A percentile compares a stretch with the other conserved stretches of the same genome.
Conservation (phyloP, 257 asterid species). For the Fraxinus quadrangulata region DNA sequence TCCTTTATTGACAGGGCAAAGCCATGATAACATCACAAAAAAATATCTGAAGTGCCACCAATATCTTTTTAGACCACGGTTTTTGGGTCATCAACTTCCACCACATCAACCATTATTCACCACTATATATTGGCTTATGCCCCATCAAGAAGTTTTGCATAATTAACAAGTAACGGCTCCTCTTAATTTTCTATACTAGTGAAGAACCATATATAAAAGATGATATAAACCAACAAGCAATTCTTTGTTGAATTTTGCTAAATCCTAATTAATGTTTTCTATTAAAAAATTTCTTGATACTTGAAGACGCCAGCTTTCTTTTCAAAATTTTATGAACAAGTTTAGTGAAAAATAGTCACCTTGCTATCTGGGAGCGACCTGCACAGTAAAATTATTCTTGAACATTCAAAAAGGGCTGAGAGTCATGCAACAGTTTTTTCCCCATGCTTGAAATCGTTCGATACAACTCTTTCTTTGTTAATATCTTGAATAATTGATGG, state of each 20-base stretch:
- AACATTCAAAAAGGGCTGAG: not conserved
- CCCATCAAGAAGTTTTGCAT: not conserved
- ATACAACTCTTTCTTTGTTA: not conserved
- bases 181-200: not conserved
- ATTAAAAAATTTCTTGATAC: no score
- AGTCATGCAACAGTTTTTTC: not conserved
- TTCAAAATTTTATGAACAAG: not conserved
- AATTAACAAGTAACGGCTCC: no score
- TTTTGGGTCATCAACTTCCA: not conserved
- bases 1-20: not conserved
- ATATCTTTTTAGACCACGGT: not conserved
- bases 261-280: no score
- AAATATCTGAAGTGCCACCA: not conserved
- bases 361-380: not conserved
- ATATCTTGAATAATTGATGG: not conserved
- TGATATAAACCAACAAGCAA: not conserved
- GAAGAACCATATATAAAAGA: not conserved
- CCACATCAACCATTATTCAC: not conserved
- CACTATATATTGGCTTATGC: not conserved
- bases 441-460: not conserved
- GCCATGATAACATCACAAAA: not conserved
- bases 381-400: not conserved
- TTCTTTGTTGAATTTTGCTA: not conserved
- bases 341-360: not conserved
- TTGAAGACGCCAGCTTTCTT: no score